phyloP scores from a whole-genome alignment of 1,284 basidiomycete genomes.

The Singerocomus rubriflavus region DNA sequence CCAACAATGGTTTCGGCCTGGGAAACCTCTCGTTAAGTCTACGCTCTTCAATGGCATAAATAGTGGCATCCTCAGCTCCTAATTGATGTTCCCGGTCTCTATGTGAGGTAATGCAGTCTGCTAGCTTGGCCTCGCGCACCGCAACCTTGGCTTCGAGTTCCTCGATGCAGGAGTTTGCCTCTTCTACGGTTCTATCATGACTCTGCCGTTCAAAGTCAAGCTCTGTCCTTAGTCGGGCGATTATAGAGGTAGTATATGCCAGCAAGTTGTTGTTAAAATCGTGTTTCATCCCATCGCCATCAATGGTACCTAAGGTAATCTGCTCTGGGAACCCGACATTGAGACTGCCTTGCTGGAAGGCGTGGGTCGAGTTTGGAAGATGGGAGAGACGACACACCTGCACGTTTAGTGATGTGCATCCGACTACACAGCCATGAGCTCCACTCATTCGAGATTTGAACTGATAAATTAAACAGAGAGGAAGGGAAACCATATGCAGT shows the following conservation, averaged over 20 bases:
- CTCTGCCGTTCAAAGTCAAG: constrained; percentile 45
- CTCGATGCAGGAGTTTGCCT: constrained; percentile 42
- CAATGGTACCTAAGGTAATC: neutral
- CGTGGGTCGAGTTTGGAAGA: constrained; percentile 12
- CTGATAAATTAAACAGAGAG: constrained; percentile 29
- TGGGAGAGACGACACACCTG: constrained; percentile 40
- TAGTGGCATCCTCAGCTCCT: neutral
- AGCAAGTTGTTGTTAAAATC: constrained; percentile 20
- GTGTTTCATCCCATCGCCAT: neutral
- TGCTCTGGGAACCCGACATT: constrained; percentile 21
- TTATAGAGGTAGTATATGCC: constrained; percentile 42
- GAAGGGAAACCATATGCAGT: neutral
- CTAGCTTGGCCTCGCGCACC: constrained; percentile 53
- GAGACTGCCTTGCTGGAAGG: constrained; percentile 23
- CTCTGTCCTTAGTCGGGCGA: constrained; percentile 43
- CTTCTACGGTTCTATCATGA: constrained; percentile 39
- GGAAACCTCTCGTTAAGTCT: constrained; percentile 5
- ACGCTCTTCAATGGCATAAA: neutral
- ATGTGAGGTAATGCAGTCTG: constrained; percentile 30
- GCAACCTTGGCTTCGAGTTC: constrained; percentile 54
- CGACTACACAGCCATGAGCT: constrained; percentile 51
- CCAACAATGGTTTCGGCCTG: constrained; percentile 23
- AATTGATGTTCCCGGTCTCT: constrained; percentile 1
- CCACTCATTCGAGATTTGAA: constrained; percentile 51
- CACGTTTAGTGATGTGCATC: constrained; percentile 40